These are phyloP conservation scores for Trichophyton schoenleinii DNA, from an alignment of 2,329 filamentous ascomycete genomes.

Conservation along the genomic window DNA sequence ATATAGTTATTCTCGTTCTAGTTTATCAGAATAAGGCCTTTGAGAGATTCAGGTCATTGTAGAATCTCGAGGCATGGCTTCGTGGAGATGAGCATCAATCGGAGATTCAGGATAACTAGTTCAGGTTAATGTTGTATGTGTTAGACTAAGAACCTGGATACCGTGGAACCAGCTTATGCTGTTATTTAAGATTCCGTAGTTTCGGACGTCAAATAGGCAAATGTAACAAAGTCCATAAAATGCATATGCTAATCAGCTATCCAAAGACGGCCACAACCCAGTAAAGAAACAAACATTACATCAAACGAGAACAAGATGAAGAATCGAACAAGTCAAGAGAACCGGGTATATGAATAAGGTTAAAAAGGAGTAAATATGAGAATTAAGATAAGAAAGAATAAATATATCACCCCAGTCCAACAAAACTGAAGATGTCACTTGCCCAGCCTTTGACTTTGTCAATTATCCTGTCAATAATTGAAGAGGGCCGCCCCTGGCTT, in stretches of 20 bases:
- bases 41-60: conserved; percentile 75
- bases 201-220: no score
- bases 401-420: neutral
- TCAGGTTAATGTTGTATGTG: neutral
- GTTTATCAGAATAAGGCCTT: conserved; percentile 65
- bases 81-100: conserved; percentile 24
- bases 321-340: neutral
- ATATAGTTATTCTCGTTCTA: neutral
- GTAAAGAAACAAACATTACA: neutral
- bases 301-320: neutral
- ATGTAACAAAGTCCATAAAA: no score
- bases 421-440: conserved; percentile 13
- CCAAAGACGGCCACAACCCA: neutral
- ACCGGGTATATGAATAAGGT: neutral
- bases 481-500: conserved; percentile 15
- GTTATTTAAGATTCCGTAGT: no score
- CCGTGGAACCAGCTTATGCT: no score
- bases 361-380: neutral
- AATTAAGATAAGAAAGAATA: no score
- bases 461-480: conserved; percentile 26
- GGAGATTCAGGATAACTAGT: neutral
- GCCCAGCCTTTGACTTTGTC: conserved; percentile 28
- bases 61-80: conserved; percentile 76
- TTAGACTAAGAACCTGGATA: neutral
- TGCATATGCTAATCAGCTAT: neutral